These are phyloP conservation scores for Fusarium chuoi DNA, from an alignment of 2,329 filamentous ascomycete genomes.

Conservation along the genomic window DNA sequence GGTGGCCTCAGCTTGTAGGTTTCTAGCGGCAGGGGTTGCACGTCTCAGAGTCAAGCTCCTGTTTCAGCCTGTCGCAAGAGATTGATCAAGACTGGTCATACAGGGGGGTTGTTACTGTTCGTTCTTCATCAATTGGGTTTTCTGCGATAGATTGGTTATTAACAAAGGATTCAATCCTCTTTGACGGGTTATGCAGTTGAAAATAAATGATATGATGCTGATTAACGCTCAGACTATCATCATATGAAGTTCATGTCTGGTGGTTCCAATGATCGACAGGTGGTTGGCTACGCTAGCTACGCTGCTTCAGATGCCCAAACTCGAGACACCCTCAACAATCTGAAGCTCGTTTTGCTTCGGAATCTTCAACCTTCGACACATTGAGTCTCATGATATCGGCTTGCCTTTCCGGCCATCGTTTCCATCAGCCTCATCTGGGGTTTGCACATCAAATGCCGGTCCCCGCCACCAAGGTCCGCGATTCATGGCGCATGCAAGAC, in stretches of 20 bases:
- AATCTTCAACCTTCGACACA: background rate
- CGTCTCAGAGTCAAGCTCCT: conserved; percentile 28
- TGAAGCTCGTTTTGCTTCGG: conserved; percentile 24
- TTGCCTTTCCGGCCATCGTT: background rate
- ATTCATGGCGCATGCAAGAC: conserved; percentile 24
- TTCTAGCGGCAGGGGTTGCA: conserved; percentile 15
- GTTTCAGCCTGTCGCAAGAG: conserved; percentile 37
- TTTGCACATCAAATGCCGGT: conserved; percentile 8
- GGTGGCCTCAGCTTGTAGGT: conserved; percentile 1
- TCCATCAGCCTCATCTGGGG: conserved; percentile 13
- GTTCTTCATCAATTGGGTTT: conserved; percentile 1
- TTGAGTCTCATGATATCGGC: background rate
- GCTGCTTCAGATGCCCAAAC: conserved; percentile 4
- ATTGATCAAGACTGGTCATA: conserved; percentile 27
- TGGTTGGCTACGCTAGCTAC: conserved; percentile 3
- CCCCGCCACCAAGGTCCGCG: conserved; percentile 14
- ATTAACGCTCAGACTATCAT: background rate
- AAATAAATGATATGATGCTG: background rate
- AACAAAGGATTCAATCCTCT: conserved; percentile 6
- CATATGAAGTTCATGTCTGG: background rate
- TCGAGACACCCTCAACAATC: conserved; percentile 1
- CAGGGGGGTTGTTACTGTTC: conserved; percentile 15
- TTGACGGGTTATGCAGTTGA: conserved; percentile 13
- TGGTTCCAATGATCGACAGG: conserved; percentile 15
- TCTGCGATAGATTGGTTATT: conserved; percentile 24